Percentiles rank a stretch among this genome's conserved stretches.
Conservation (phyloP, 2,329 filamentous ascomycete genomes). For the Fusarium secorum region DNA sequence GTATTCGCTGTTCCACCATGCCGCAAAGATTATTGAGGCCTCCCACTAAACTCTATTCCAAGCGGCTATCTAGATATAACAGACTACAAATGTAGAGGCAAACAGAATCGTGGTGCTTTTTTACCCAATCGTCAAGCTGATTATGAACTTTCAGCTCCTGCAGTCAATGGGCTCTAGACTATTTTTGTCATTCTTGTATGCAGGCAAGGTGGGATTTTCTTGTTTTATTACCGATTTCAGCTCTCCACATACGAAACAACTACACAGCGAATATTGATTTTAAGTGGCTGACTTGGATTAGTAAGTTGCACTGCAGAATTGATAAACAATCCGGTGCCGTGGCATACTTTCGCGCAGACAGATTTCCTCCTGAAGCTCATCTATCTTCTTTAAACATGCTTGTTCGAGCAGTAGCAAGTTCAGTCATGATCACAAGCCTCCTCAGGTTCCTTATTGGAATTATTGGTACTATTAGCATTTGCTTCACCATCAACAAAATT, state of each 20-base stretch:
- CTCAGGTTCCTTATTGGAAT: neutral
- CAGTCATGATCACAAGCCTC: neutral
- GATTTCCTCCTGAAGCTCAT: neutral
- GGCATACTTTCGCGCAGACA: neutral
- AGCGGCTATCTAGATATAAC: fast-evolving
- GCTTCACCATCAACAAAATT: neutral
- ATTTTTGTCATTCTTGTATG: neutral
- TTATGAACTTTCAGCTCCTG: neutral
- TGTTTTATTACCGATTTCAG: neutral
- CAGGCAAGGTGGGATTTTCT: neutral
- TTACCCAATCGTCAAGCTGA: neutral
- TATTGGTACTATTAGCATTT: neutral
- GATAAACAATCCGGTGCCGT: neutral
- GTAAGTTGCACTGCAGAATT: neutral
- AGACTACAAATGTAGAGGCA: neutral
- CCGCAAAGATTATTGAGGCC: neutral
- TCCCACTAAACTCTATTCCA: neutral
- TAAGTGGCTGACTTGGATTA: neutral
- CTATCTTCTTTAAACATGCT: fast-evolving
- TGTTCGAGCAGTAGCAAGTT: fast-evolving
- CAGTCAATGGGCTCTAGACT: neutral
- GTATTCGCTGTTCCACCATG: neutral
- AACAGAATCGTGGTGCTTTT: neutral
- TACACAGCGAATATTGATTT: neutral
- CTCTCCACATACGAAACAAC: fast-evolving